Base-by-base conservation (phyloP, 129 eudicot genomes). In the Artemisia tridentata region DNA sequence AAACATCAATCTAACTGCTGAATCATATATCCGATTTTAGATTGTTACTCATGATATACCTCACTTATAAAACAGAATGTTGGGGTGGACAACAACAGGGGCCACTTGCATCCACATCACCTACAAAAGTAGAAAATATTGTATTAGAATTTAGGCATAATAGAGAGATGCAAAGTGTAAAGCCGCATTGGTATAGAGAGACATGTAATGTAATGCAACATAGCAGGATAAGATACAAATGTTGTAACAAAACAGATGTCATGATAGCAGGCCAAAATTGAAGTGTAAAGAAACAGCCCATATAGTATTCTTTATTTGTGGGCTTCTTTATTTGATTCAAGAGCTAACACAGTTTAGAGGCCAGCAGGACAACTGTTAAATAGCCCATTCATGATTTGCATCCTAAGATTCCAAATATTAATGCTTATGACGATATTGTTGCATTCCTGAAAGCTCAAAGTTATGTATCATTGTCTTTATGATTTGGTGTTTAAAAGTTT, bases 261-360 rank as follows among this genome's bases (percentile, higher is more conserved):
- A 52, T 55, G 43, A 56, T 58, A 72, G 58, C 59, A 45, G 65
- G 68, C 57, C 59, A 38, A 70, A 56, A 18, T 47, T 43, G 13
- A 47, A 14, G 69, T 45, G 31, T 31, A 13, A 11, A 11, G 11
- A 72, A 25, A 16, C 31, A 14, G 67, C 76, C 76, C 61, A 48
- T 61, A 10, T 43, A 38, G 23, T 25, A 31, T 50, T 10, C 2
- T 27, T 62, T 18, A 29, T 7, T 21, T 18, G 10, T 7, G 77
- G 69, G 49, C 69, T 51, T 72, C 12, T 72, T 47, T 47, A 52
- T 19, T 14, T 20, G 65, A 70, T 11, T 60, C 68, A 60, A 72
- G 18, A 25, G n/a, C 16, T 46, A 29, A 29, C 34, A 29, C 6
- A 29, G 34, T 45, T 25, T 15, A 46, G 68, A 45, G 56, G 54